Conservation (phyloP, 1,139 yeast genomes). For the Meyerozyma sp. region DNA sequence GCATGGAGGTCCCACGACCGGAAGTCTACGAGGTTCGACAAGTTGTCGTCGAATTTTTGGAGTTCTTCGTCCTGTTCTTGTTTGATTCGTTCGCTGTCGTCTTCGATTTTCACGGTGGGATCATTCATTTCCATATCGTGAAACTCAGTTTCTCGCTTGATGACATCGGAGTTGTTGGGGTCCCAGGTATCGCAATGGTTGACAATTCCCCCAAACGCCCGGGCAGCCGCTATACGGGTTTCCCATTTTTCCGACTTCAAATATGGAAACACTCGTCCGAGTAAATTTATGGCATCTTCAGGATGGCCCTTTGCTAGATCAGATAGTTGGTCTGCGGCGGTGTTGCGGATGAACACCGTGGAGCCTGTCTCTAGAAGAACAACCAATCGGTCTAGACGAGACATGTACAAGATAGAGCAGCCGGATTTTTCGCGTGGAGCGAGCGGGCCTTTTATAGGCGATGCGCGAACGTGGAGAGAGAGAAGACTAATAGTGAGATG, state of each 20-base stretch:
- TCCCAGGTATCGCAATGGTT: constrained; percentile 78
- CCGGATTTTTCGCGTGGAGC: background rate
- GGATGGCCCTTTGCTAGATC: constrained; percentile 94
- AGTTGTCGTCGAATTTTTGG: constrained; percentile 41
- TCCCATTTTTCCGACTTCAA: constrained; percentile 87
- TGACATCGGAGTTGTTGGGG: constrained; percentile 47
- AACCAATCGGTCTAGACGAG: constrained; percentile 66
- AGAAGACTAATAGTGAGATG: background rate
- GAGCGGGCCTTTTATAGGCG: background rate
- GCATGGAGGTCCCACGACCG: constrained; percentile 59
- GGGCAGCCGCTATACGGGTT: constrained; percentile 89
- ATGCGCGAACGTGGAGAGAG: background rate
- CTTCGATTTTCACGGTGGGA: constrained; percentile 14
- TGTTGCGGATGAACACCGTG: constrained; percentile 85
- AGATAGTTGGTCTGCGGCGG: constrained; percentile 96
- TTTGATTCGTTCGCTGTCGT: constrained; percentile 27
- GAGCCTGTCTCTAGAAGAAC: constrained; percentile 90
- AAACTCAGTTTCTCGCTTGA: constrained; percentile 26
- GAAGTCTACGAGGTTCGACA: constrained; percentile 50
- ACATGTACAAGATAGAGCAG: constrained; percentile 19
- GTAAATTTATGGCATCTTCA: constrained; percentile 76
- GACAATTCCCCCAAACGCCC: constrained; percentile 93
- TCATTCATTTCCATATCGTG: constrained; percentile 5
- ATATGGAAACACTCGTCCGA: constrained; percentile 89
- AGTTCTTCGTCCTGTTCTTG: constrained; percentile 43